phyloP scores from a whole-genome alignment of 208 protist genomes.

The Wallacemonas rigidus region DNA sequence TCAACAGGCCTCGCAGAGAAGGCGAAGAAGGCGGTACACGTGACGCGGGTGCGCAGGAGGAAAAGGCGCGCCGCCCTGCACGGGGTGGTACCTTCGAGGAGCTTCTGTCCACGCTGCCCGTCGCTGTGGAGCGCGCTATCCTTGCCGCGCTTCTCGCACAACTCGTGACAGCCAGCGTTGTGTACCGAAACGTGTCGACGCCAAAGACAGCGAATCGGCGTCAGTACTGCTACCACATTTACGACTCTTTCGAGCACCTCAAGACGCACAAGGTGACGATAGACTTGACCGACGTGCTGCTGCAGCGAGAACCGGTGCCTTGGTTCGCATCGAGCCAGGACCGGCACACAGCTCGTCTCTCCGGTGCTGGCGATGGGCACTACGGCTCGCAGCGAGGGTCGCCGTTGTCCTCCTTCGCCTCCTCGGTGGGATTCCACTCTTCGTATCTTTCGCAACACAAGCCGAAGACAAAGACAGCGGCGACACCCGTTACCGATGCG shows the following conservation, averaged over 20 bases:
- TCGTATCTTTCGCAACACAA: not conserved
- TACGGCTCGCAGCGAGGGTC: not conserved
- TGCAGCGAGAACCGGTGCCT: constrained; percentile 30
- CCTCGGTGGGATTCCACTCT: not conserved
- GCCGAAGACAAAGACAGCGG: not conserved
- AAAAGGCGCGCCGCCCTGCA: not conserved
- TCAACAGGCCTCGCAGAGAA: constrained; percentile 32
- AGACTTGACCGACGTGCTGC: constrained; percentile 37
- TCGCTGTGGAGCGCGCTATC: constrained; percentile 46
- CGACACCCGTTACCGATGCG: too few relatives aligned
- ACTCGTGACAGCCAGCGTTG: constrained; percentile 53
- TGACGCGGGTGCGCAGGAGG: not conserved
- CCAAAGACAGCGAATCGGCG: constrained; percentile 6
- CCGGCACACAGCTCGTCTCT: not conserved
- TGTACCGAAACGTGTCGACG: constrained; percentile 31
- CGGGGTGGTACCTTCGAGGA: constrained; percentile 41
- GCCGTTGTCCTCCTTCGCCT: not conserved
- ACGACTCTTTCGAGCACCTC: constrained; percentile 32
- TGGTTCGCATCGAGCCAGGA: constrained; percentile 22
- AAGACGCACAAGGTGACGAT: constrained; percentile 43
- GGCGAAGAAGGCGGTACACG: not conserved
- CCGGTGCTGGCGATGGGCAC: not conserved
- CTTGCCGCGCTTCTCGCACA: constrained; percentile 49
- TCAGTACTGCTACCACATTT: constrained; percentile 45
- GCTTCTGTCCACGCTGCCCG: constrained; percentile 43